phyloP scores from a whole-genome alignment of 2,329 filamentous ascomycete species.

The Colletotrichum filicis region DNA sequence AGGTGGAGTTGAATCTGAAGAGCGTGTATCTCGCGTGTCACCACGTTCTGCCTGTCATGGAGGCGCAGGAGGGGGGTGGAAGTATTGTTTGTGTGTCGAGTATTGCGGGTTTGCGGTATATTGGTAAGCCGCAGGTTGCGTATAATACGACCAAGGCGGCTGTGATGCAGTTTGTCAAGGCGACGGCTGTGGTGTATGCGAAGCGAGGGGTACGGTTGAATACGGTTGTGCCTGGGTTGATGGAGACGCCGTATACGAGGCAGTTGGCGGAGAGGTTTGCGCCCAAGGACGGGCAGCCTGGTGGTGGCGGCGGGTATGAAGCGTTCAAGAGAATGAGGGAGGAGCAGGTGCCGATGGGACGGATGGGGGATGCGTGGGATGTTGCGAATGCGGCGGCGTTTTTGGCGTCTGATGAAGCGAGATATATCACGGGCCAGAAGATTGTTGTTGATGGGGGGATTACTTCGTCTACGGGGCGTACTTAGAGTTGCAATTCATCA shows the following conservation, averaged over 20 bases:
- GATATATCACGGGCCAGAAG: conserved; percentile 69
- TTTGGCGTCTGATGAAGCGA: conserved; percentile 59
- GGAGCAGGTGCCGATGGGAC: conserved; percentile 66
- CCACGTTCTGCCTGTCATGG: conserved; percentile 64
- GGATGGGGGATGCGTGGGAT: conserved; percentile 70
- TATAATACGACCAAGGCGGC: conserved; percentile 64
- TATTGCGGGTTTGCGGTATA: conserved; percentile 63
- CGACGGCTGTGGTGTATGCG: conserved; percentile 62
- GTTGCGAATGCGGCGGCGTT: conserved; percentile 67
- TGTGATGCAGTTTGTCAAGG: conserved; percentile 60
- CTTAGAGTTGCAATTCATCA: background rate
- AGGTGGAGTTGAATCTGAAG: conserved; percentile 66
- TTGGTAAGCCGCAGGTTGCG: conserved; percentile 60
- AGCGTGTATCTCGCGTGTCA: conserved; percentile 65
- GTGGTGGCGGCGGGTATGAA: background rate
- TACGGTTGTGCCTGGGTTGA: conserved; percentile 65
- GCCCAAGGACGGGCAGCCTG: conserved; percentile 38
- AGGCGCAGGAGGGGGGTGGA: conserved; percentile 52
- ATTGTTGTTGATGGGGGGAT: conserved; percentile 61
- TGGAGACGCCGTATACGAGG: conserved; percentile 60
- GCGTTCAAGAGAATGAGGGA: conserved; percentile 59
- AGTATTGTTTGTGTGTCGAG: conserved; percentile 58
- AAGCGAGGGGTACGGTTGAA: conserved; percentile 60
- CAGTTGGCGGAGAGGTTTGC: conserved; percentile 57
- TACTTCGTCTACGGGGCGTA: conserved; percentile 46